Evolutionary conservation across 805 yeast species (phyloP).

Genomic region (Citeromyces nyonsensis): DNA sequence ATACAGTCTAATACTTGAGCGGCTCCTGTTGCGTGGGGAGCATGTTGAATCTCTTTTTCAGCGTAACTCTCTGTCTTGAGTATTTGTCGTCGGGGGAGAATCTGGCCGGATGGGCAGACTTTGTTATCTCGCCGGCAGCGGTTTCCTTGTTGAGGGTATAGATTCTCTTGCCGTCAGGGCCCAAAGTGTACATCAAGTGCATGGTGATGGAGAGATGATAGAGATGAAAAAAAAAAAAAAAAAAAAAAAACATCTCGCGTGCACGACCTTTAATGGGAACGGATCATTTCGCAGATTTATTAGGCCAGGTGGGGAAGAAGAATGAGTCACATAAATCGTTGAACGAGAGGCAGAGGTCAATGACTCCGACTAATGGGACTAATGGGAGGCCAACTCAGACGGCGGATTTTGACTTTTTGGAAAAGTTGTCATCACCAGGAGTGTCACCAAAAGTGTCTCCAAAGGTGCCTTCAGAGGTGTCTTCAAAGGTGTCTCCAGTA

Average conservation of each 20-base stretch:
- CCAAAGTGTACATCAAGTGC: conserved; percentile 98
- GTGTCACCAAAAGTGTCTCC: background rate
- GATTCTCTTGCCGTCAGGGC: conserved; percentile 87
- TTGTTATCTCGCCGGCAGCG: conserved; percentile 85
- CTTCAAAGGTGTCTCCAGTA: background rate
- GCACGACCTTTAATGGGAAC: conserved; percentile 8
- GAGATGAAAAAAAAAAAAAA: too few species aligned
- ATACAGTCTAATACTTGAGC: too few species aligned
- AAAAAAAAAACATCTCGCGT: background rate
- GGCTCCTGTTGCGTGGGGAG: conserved; percentile 69
- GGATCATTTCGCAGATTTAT: conserved; percentile 27
- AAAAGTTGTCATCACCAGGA: conserved; percentile 3
- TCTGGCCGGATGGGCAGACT: conserved; percentile 98
- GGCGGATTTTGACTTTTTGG: conserved; percentile 23
- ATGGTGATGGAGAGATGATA: too few species aligned
- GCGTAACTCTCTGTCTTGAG: conserved; percentile 96
- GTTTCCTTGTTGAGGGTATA: conserved; percentile 82
- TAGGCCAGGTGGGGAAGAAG: conserved; percentile 14
- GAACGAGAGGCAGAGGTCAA: conserved; percentile 16
- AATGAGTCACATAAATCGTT: conserved; percentile 13
- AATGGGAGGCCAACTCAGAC: conserved; percentile 9
- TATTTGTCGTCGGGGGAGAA: conserved; percentile 99
- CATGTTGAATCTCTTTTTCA: conserved; percentile 85
- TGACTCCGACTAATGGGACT: conserved; percentile 3
- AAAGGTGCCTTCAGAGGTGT: background rate